A percentile compares a stretch with the other conserved stretches of the same genome.
phyloP scores from a whole-genome alignment of 2,329 filamentous ascomycete species.

The Trichophaea hybrida region DNA sequence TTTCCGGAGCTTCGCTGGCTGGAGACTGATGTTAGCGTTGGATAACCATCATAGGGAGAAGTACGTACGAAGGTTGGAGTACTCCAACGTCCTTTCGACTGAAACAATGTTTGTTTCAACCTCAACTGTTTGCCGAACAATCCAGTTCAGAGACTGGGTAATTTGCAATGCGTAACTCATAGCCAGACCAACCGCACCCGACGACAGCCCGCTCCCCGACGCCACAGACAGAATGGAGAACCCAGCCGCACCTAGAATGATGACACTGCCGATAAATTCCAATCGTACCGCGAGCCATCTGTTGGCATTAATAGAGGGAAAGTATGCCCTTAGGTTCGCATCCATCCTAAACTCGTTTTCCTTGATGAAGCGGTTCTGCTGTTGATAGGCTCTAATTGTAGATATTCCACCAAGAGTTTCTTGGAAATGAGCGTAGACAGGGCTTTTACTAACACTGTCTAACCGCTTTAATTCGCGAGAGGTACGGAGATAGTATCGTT shows the following conservation, averaged over 20 bases:
- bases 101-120: slow-evolving; percentile 99
- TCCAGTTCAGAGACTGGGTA: slow-evolving; percentile 96
- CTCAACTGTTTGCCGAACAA: slow-evolving; percentile 93
- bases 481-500: slow-evolving; percentile 90
- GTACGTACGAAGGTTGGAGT: slow-evolving; percentile 41
- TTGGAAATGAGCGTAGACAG: slow-evolving; percentile 96
- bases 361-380: slow-evolving; percentile 70
- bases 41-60: slow-evolving; percentile 40
- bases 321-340: slow-evolving; percentile 85
- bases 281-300: slow-evolving; percentile 87
- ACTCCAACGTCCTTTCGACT: slow-evolving; percentile 93
- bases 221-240: slow-evolving; percentile 71
- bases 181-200: slow-evolving; percentile 73
- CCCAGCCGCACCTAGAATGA: slow-evolving; percentile 75
- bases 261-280: slow-evolving; percentile 86
- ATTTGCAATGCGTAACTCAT: slow-evolving; percentile 90
- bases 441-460: slow-evolving; percentile 87
- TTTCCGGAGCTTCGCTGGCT: slow-evolving; percentile 74
- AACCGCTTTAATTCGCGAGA: slow-evolving; percentile 92
- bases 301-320: slow-evolving; percentile 85
- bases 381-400: slow-evolving; percentile 87
- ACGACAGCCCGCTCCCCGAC: slow-evolving; percentile 46
- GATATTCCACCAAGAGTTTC: slow-evolving; percentile 87
- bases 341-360: slow-evolving; percentile 98
- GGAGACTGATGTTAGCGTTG: background rate